These are phyloP conservation scores for Aspergillus ruber DNA, from an alignment of 2,329 filamentous ascomycete genomes.

Conservation along the genomic window DNA sequence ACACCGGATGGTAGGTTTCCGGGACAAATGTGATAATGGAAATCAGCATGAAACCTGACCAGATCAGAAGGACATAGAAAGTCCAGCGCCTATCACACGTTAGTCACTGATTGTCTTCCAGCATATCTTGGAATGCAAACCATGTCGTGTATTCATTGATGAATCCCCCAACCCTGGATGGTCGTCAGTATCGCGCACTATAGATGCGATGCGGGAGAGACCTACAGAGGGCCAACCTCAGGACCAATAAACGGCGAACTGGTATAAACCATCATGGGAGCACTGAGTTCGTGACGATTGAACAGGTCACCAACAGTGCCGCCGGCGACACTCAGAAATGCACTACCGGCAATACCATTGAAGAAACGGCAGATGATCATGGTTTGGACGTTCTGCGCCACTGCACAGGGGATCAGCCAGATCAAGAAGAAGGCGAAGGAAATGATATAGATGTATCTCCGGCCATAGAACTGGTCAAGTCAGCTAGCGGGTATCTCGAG, in stretches of 20 bases:
- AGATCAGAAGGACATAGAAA: constrained; percentile 79
- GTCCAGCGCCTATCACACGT: constrained; percentile 58
- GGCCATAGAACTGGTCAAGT: constrained; percentile 62
- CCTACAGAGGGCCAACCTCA: constrained; percentile 49
- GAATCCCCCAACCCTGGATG: constrained; percentile 60
- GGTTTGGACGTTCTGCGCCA: constrained; percentile 74
- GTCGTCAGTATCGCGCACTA: not conserved
- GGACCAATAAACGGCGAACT: constrained; percentile 55
- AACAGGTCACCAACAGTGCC: constrained; percentile 83
- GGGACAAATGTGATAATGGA: constrained; percentile 68
- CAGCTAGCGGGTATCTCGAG: not conserved
- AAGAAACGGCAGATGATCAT: constrained; percentile 75
- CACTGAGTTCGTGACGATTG: constrained; percentile 59
- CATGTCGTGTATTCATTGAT: constrained; percentile 70
- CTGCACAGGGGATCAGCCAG: constrained; percentile 74
- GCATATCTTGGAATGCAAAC: constrained; percentile 24
- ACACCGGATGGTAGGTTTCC: constrained; percentile 69
- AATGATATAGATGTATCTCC: constrained; percentile 70
- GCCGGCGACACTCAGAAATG: constrained; percentile 64
- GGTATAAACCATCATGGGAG: constrained; percentile 78
- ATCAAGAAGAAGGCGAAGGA: constrained; percentile 70
- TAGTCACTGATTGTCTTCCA: constrained; percentile 4
- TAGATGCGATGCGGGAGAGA: not conserved
- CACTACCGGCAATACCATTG: constrained; percentile 41
- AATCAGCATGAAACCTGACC: constrained; percentile 60